These are phyloP conservation scores for Penicillium bovifimosum DNA, from an alignment of 495 filamentous ascomycete genomes.

Conservation along the genomic window DNA sequence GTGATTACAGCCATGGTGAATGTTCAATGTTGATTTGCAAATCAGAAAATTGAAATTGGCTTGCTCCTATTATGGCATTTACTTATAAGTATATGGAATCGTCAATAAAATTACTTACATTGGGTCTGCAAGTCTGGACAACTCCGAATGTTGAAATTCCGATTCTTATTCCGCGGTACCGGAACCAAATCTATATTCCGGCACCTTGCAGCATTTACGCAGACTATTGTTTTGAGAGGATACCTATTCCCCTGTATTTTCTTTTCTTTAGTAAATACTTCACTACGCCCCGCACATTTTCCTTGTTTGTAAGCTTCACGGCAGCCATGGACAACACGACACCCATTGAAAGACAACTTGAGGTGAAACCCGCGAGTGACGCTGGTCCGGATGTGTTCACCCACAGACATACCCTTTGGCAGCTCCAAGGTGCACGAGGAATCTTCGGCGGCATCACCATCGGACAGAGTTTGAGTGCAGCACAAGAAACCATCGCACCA, in stretches of 20 bases:
- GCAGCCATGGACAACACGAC: background rate
- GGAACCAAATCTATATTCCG: too few relatives aligned
- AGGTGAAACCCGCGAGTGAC: background rate
- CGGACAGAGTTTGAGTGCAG: constrained; percentile 73
- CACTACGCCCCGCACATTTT: too few relatives aligned
- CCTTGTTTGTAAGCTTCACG: too few relatives aligned
- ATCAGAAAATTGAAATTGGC: too few relatives aligned
- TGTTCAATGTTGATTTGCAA: background rate
- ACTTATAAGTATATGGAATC: background rate
- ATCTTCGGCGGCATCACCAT: constrained; percentile 82
- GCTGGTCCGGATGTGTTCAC: constrained; percentile 63
- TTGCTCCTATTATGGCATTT: background rate
- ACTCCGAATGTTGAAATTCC: too few relatives aligned
- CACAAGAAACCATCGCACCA: constrained; percentile 62
- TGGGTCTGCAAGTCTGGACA: too few relatives aligned
- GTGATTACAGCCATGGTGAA: background rate
- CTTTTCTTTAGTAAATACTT: too few relatives aligned
- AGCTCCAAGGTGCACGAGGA: constrained; percentile 64
- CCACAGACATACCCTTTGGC: constrained; percentile 72
- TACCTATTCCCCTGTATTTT: too few relatives aligned
- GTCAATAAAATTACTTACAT: too few relatives aligned
- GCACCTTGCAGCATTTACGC: too few relatives aligned
- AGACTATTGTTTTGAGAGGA: too few relatives aligned
- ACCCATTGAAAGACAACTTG: background rate
- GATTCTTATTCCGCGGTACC: too few relatives aligned